Evolutionary conservation across 2,329 filamentous ascomycete species (phyloP).

Genomic region (Xylaria arbuscula): DNA sequence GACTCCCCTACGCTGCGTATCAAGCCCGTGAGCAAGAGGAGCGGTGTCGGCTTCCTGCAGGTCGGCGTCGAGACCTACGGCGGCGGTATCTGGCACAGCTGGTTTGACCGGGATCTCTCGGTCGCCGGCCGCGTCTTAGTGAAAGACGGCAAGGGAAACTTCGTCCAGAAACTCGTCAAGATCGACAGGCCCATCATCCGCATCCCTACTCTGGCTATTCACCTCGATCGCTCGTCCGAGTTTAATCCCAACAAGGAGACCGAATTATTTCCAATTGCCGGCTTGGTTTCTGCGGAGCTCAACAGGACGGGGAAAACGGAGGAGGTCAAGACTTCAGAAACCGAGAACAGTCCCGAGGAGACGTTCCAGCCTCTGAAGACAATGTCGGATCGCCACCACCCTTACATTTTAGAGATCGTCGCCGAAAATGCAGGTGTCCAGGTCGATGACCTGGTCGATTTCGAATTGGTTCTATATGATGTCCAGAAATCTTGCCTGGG

Average conservation of each 20-base stretch:
- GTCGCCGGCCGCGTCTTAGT: slow-evolving; percentile 91
- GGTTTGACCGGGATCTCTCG: slow-evolving; percentile 95
- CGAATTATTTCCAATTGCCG: slow-evolving; percentile 92
- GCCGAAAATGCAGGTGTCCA: slow-evolving; percentile 80
- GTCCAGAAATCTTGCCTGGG: slow-evolving; percentile 91
- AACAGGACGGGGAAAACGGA: slow-evolving; percentile 74
- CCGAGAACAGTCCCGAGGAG: slow-evolving; percentile 54
- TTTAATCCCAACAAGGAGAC: slow-evolving; percentile 98
- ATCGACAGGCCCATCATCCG: slow-evolving; percentile 90
- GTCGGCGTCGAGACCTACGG: slow-evolving; percentile 97
- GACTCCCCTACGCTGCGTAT: slow-evolving; percentile 92
- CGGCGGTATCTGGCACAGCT: slow-evolving; percentile 96
- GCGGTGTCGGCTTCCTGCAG: slow-evolving; percentile 87
- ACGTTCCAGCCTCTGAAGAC: slow-evolving; percentile 80
- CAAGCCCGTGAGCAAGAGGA: slow-evolving; percentile 94
- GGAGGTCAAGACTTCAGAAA: slow-evolving; percentile 52
- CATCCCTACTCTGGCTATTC: slow-evolving; percentile 93
- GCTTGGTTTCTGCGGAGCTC: slow-evolving; percentile 86
- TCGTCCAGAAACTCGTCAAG: slow-evolving; percentile 87
- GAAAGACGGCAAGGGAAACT: slow-evolving; percentile 75
- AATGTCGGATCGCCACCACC: slow-evolving; percentile 86
- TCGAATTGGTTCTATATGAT: slow-evolving; percentile 97
- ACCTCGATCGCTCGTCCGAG: slow-evolving; percentile 84
- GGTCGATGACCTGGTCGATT: slow-evolving; percentile 82
- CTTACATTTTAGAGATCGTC: slow-evolving; percentile 85